Evolutionary conservation across 345 rosid species (phyloP), one percentile per base, ranked within the genome.

Genomic region (Xanthoceras sorbifolium): DNA sequence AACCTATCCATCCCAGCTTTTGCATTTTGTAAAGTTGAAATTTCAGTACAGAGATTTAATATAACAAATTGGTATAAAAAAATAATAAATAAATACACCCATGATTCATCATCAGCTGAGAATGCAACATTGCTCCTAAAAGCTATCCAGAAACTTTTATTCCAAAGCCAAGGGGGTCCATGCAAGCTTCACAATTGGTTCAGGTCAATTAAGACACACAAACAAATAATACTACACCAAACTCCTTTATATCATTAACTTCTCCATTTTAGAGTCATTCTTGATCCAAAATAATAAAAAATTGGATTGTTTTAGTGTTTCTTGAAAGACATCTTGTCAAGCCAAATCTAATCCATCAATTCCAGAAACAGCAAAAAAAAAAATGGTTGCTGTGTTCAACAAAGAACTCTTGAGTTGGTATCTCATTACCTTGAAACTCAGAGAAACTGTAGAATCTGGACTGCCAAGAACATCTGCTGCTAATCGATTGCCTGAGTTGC

Each of bases 371-470:
- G 75, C 69, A 9, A 9, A 8, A 40, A 40, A 40, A 40, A 9
- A 40, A 71, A 91, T 89, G 92, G 93, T 89, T 28, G 92, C 92
- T 10, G 90, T 91, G 23, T 91, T 82, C 88, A 91, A 88, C 85
- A 87, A 83, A 69, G 93, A 89, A 65, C 87, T 89, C 25, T 66
- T 91, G 76, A 89, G 93, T 76, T 89, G 96, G 96, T 91, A 91
- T 59, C 88, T 91, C 26, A 88, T 91, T 76, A 91, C 92, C 5
- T 81, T 89, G 69, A 91, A 89, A 81, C 88, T 91, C 77, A 79
- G 89, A 69, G 92, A 91, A 77, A 88, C 93, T 5, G 79, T 91
- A 34, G 90, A 88, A 85, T 82, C 90, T 29, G 84, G 82, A 3
- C 50, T 81, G 11, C 87, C 88, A n/a, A 57, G 64, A 38, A 66